Base-by-base conservation (phyloP, 192 early-diverging fungal genomes). In the Backusella morwellensis region DNA sequence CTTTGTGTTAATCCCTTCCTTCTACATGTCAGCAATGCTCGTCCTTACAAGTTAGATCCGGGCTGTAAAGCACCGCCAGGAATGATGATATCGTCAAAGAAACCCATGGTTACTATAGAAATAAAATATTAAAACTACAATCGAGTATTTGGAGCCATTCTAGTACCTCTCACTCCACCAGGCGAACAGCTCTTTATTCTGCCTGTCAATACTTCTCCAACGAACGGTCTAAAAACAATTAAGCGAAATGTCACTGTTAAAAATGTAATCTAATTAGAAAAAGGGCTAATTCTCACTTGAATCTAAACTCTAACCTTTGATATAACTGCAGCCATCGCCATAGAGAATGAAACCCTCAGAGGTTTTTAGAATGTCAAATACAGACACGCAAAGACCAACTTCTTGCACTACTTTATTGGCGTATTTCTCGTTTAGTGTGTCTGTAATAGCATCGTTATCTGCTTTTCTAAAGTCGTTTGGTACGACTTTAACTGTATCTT, bases 381-480 rank as follows among this genome's bases (percentile, higher is more conserved):
- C 90, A 8, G 92, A 87, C 59, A 98, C 93, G 81, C 97, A 97
- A 4, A 98, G 90, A 12, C 97, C 97, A 21, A 96, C 85, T 78
- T 97, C 91, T 78, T 97, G 96, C 34, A 97, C 82, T 82, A 95
- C 94, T 85, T 92, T 97, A 88, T 98, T 98, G 77, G 97, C 87
- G 77, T 95, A 98, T 80, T 97, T 98, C 68, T 86, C 77, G 85
- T 98, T 97, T 70, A 98, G 86, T 78, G 94, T 94, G 74, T 97
- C 93, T 26, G 90, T 91, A 21, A 98, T 88, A 6, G 97, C 96
- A 29, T 90, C 88, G 14, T 88, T 84, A 66, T 93, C 90, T 14
- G 87, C 77, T 80, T 96, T 95, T 52, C 85, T 82, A 75, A 97
- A 95, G 66, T 94, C 93, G 14, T 87, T 80, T 4, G 97, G 96